A percentile compares a stretch with the other conserved stretches of the same genome.
Conservation (phyloP, 495 filamentous ascomycete genomes). For the Neurospora terricola region DNA sequence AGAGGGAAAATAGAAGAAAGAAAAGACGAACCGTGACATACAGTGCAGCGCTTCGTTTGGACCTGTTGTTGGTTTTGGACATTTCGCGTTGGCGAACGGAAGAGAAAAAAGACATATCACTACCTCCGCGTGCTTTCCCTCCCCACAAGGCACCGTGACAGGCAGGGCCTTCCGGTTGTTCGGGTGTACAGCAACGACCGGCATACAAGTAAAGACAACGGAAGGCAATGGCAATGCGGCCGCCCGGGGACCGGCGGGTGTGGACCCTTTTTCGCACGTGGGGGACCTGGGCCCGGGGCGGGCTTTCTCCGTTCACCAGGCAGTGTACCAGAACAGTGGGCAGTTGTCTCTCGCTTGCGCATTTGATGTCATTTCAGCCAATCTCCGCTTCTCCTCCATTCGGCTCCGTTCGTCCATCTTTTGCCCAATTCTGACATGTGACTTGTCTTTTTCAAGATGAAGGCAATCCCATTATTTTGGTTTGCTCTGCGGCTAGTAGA, state of each 20-base stretch:
- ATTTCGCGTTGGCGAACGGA: not conserved
- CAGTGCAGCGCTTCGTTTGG: not conserved
- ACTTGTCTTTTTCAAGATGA: not conserved
- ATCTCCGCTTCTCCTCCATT: not conserved
- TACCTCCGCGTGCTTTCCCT: not conserved
- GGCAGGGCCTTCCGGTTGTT: not conserved
- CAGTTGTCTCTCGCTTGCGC: not conserved
- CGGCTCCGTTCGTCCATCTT: not conserved
- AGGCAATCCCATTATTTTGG: not conserved
- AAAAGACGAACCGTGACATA: not conserved
- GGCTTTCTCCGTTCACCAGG: not conserved
- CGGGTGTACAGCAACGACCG: not conserved
- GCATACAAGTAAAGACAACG: not conserved
- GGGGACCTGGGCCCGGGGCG: not conserved
- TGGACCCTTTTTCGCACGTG: not conserved
- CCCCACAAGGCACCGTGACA: not conserved
- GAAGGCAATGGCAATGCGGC: not conserved
- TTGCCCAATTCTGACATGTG: not conserved
- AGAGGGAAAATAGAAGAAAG: not conserved
- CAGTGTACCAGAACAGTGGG: not conserved
- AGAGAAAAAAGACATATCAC: not conserved
- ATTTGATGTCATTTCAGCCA: not conserved
- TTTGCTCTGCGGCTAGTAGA: not conserved
- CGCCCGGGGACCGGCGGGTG: not conserved
- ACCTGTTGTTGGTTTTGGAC: not conserved